Evolutionary conservation across 129 eudicot genomes (phyloP), one percentile per base, ranked within the genome.

Genomic region (Heracleum sosnowskyi): DNA sequence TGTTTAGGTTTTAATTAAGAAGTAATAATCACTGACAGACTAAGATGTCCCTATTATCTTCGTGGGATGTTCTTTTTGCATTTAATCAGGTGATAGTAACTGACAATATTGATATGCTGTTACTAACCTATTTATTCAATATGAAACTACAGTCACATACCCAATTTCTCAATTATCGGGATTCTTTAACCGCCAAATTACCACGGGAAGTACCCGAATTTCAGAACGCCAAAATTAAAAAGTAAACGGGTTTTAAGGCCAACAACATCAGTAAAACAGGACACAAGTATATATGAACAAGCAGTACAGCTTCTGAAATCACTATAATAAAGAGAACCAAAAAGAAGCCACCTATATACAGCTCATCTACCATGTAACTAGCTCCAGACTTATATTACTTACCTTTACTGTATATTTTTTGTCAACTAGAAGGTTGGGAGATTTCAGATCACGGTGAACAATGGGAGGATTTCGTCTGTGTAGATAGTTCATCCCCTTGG

Each of bases 401-500:
- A 91, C 98, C 97, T 94, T 94, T 71, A 94, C 98, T 0, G 94
- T 94, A 68, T 88, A 94, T 76, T 91, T 94, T 69, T 87, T 87
- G 87, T 94, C 98, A 70, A 94, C 98, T 85, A 94, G 82, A 68
- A 94, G 97, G 85, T 94, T 94, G 44, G 98, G 97, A 83, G 98
- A 94, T 84, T 94, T 94, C 80, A 94, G 80, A 86, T 94, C 98
- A 22, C 98, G 82, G 78, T 94, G 98, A 80, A 94, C 97, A 47
- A 94, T 84, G 46, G 97, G 98, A 77, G 98, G 98, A 76, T 87
- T 94, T 81, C 90, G 92, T 83, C 91, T 94, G 80, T 94, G 98
- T 79, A 94, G 97, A 90, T 94, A 90, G 82, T 91, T 94, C 98
- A 94, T 94, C 79, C 98, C 98, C 86, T 91, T 94, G 69, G 97